Evolutionary conservation across 2,329 filamentous ascomycete species (phyloP).

Genomic region (Pseudogymnoascus sp.): DNA sequence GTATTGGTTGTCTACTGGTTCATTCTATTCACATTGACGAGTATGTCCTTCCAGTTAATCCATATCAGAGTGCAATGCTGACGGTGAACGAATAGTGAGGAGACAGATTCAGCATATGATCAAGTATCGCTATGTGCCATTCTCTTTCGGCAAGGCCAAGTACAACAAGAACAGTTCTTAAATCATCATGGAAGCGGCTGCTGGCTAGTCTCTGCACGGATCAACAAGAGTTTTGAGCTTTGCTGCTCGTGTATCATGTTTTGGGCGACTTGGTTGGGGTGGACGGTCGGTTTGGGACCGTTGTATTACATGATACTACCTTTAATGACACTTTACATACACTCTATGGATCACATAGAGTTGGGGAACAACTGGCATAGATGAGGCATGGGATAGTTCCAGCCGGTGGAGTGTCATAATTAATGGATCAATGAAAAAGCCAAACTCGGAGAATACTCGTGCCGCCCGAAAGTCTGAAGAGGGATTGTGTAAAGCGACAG

Average conservation of each 20-base stretch:
- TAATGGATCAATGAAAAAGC: constrained; percentile 7
- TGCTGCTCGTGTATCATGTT: constrained; percentile 8
- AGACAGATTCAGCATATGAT: constrained; percentile 99
- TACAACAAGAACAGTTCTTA: constrained; percentile 56
- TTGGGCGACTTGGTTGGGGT: background rate
- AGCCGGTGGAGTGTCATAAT: constrained; percentile 5
- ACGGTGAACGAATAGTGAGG: constrained; percentile 55
- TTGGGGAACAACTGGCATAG: background rate
- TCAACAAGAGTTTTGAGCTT: background rate
- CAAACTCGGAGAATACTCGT: background rate
- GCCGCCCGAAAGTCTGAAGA: too few species aligned
- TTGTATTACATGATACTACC: background rate
- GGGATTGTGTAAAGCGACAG: too few species aligned
- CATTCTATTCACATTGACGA: constrained; percentile 90
- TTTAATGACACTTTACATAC: constrained; percentile 3
- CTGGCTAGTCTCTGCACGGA: background rate
- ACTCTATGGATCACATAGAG: background rate
- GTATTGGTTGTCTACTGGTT: constrained; percentile 98
- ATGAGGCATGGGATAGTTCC: background rate
- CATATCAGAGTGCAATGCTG: background rate
- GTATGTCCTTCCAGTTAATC: constrained; percentile 44
- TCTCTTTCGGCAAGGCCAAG: constrained; percentile 80
- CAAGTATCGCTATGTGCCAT: constrained; percentile 97
- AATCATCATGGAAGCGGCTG: background rate
- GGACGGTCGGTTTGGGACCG: background rate